phyloP scores from a whole-genome alignment of 2,329 filamentous ascomycete species.

The Thelonectria blattea region DNA sequence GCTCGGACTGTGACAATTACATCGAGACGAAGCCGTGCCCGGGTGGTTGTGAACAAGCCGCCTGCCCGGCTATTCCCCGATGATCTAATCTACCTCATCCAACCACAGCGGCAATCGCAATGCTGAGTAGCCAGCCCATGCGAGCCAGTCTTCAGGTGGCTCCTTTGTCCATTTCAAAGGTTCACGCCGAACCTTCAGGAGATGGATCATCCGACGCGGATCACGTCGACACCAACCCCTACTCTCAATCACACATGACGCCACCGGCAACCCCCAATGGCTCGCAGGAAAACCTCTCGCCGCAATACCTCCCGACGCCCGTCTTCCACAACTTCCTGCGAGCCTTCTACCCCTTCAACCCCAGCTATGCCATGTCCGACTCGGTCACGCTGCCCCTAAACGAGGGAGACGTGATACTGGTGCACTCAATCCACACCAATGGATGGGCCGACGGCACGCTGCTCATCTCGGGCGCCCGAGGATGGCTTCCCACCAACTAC shows the following conservation, averaged over 20 bases:
- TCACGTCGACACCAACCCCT: constrained; percentile 46
- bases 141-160: constrained; percentile 67
- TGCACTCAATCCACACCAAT: constrained; percentile 97
- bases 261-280: constrained; percentile 77
- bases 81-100: constrained; percentile 38
- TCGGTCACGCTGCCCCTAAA: constrained; percentile 87
- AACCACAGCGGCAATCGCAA: constrained; percentile 41
- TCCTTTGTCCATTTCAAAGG: constrained; percentile 61
- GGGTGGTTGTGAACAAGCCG: constrained; percentile 31
- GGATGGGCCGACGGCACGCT: constrained; percentile 98
- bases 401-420: constrained; percentile 88
- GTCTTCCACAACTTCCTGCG: constrained; percentile 94
- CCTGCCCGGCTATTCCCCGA: constrained; percentile 33
- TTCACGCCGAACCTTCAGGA: constrained; percentile 35
- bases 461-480: constrained; percentile 81
- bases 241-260: constrained; percentile 69
- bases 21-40: constrained; percentile 25
- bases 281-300: constrained; percentile 64
- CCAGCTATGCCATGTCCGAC: constrained; percentile 76
- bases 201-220: constrained; percentile 41
- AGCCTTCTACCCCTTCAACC: constrained; percentile 92
- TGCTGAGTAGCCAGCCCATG: constrained; percentile 51
- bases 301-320: constrained; percentile 56
- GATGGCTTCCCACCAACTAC: constrained; percentile 98
- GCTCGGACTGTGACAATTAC: constrained; percentile 6